A percentile compares a stretch with the other conserved stretches of the same genome.
phyloP scores from a whole-genome alignment of 495 filamentous ascomycete species.

The Trichoderma asperelloides region DNA sequence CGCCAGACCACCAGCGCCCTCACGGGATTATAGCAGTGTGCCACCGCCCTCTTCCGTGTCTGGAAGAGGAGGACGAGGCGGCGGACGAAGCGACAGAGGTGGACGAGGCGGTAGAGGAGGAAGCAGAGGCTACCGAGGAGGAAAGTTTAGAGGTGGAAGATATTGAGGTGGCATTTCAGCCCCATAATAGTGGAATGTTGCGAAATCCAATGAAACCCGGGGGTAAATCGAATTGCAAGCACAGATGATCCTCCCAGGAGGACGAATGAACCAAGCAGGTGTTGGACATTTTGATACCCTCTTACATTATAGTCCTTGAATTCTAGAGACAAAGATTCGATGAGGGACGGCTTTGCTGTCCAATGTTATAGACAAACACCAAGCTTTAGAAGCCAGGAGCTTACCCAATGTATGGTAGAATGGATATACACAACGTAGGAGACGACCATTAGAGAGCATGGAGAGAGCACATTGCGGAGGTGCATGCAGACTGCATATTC shows the following conservation, averaged over 20 bases:
- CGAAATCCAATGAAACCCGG: neutral
- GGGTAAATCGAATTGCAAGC: neutral
- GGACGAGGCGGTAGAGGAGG: neutral
- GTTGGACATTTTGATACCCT: neutral
- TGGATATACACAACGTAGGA: neutral
- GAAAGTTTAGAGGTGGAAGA: neutral
- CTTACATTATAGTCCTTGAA: neutral
- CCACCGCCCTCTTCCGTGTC: neutral
- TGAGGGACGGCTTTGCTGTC: neutral
- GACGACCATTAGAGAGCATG: neutral
- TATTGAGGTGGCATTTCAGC: neutral
- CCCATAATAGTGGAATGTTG: neutral
- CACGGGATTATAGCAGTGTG: neutral
- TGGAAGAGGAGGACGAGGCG: neutral
- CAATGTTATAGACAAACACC: neutral
- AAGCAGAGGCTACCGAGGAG: slow-evolving; percentile 2
- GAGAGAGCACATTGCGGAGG: neutral
- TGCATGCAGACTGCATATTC: neutral
- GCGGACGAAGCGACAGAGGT: neutral
- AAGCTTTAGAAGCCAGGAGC: neutral
- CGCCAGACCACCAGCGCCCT: neutral
- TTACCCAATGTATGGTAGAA: neutral
- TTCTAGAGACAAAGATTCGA: neutral
- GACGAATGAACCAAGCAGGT: neutral
- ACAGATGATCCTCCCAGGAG: neutral